These are phyloP conservation scores for Helichrysum umbraculigerum DNA, from an alignment of 129 eudicot species.

Conservation along the genomic window DNA sequence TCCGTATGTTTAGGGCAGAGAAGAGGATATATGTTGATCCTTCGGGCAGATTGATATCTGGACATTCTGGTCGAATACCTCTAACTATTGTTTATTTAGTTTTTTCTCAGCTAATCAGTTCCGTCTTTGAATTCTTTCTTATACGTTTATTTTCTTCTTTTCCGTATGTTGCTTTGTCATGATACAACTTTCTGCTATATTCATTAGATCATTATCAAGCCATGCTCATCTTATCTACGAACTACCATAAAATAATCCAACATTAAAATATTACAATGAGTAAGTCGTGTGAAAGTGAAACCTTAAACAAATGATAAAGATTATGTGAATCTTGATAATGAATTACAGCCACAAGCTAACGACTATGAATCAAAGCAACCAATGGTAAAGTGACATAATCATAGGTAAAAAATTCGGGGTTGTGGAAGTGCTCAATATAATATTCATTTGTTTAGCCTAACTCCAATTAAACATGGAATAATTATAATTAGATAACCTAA, in stretches of 20 bases:
- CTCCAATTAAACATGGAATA: not conserved
- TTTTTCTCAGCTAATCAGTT: too few relatives aligned
- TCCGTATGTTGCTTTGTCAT: too few relatives aligned
- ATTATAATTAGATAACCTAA: slow-evolving; percentile 4
- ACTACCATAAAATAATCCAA: not conserved
- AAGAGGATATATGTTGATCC: too few relatives aligned
- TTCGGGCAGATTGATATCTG: too few relatives aligned
- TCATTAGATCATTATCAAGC: not conserved
- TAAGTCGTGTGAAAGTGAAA: slow-evolving; percentile 21
- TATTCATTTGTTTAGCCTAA: slow-evolving; percentile 31
- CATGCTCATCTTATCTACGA: not conserved
- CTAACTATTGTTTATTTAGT: too few relatives aligned
- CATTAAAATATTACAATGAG: not conserved
- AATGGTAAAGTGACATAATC: slow-evolving; percentile 18
- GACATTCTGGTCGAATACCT: too few relatives aligned
- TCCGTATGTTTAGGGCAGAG: too few relatives aligned
- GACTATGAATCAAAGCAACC: slow-evolving; percentile 23
- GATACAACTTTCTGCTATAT: too few relatives aligned
- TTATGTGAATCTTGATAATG: slow-evolving; percentile 7
- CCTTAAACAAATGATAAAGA: slow-evolving; percentile 19
- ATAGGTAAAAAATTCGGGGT: not conserved
- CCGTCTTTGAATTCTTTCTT: too few relatives aligned
- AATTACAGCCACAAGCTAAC: slow-evolving; percentile 23
- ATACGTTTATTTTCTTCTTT: too few relatives aligned
- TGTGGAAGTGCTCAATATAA: slow-evolving; percentile 21